A percentile compares a stretch with the other conserved stretches of the same genome.
Evolutionary conservation across 2,329 filamentous ascomycete species (phyloP).

Genomic region (Knufia fluminis): DNA sequence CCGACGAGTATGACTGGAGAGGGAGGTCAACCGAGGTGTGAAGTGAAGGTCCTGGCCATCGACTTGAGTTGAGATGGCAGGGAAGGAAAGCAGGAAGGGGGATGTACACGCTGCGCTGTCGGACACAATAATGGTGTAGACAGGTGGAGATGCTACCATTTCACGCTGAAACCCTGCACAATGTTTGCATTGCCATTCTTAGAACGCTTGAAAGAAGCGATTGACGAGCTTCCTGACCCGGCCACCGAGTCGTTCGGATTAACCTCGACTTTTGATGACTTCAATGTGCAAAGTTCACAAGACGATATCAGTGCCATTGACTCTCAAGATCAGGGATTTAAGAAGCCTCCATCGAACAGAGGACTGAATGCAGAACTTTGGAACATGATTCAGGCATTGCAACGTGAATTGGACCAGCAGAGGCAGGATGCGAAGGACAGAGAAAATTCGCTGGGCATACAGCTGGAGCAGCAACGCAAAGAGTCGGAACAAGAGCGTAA

Average conservation of each 20-base stretch:
- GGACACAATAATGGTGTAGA: constrained; percentile 26
- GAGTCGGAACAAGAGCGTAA: background rate
- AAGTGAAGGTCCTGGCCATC: too few species aligned
- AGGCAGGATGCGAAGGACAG: background rate
- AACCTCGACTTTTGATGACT: constrained; percentile 8
- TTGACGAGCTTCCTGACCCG: constrained; percentile 11
- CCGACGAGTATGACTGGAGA: too few species aligned
- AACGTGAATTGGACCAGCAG: constrained; percentile 11
- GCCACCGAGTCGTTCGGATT: constrained; percentile 2
- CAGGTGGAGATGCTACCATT: constrained; percentile 30
- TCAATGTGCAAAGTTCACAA: constrained; percentile 11
- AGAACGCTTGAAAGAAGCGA: constrained; percentile 7
- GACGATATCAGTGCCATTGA: constrained; percentile 11
- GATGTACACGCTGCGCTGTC: too few species aligned
- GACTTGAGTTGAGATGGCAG: too few species aligned
- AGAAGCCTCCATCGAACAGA: background rate
- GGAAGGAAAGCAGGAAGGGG: too few species aligned
- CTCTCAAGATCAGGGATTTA: constrained; percentile 12
- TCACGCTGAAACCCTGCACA: constrained; percentile 30
- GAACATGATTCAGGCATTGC: constrained; percentile 11
- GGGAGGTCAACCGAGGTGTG: too few species aligned
- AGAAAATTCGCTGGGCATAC: background rate
- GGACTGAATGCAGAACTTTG: constrained; percentile 10
- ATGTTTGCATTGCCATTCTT: constrained; percentile 17
- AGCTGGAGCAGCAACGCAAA: constrained; percentile 3